A percentile compares a stretch with the other conserved stretches of the same genome.
phyloP scores from a whole-genome alignment of 371 early-diverging fungal genomes.

The Syncephalastrum monosporum region DNA sequence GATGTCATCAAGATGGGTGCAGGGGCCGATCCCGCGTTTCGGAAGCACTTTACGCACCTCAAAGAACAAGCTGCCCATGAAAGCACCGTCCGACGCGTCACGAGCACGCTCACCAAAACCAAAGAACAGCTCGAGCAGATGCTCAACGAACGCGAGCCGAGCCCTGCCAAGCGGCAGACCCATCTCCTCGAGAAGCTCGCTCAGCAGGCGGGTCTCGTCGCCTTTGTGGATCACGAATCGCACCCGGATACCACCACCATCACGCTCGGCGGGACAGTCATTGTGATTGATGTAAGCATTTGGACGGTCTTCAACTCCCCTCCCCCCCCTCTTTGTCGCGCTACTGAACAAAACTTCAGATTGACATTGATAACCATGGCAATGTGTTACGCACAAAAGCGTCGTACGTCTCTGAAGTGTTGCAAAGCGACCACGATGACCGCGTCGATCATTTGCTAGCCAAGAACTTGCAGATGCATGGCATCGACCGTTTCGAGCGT shows the following conservation, averaged over 20 bases:
- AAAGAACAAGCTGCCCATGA: constrained; percentile 58
- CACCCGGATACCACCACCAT: constrained; percentile 48
- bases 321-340: not conserved
- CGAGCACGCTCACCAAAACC: constrained; percentile 44
- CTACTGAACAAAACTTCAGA: constrained; percentile 30
- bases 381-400: constrained; percentile 47
- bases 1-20: constrained; percentile 59
- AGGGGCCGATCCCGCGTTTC: constrained; percentile 52
- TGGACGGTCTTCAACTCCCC: not conserved
- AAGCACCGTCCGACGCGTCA: constrained; percentile 49
- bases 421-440: constrained; percentile 51
- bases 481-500: constrained; percentile 44
- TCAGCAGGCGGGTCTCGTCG: constrained; percentile 7
- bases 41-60: constrained; percentile 56
- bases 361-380: constrained; percentile 56
- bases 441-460: constrained; percentile 54
- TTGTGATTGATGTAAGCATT: constrained; percentile 57
- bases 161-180: constrained; percentile 38
- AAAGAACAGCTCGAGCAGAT: constrained; percentile 41
- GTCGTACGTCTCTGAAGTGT: constrained; percentile 54
- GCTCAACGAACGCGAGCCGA: constrained; percentile 43
- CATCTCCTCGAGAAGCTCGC: constrained; percentile 37
- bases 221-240: constrained; percentile 51
- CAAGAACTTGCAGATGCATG: constrained; percentile 43
- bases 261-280: constrained; percentile 56